Percentiles rank a stretch among this genome's conserved stretches.
These are phyloP conservation scores for Xerocomellus chrysenteron DNA, from an alignment of 768 basidiomycete genomes.

Conservation along the genomic window DNA sequence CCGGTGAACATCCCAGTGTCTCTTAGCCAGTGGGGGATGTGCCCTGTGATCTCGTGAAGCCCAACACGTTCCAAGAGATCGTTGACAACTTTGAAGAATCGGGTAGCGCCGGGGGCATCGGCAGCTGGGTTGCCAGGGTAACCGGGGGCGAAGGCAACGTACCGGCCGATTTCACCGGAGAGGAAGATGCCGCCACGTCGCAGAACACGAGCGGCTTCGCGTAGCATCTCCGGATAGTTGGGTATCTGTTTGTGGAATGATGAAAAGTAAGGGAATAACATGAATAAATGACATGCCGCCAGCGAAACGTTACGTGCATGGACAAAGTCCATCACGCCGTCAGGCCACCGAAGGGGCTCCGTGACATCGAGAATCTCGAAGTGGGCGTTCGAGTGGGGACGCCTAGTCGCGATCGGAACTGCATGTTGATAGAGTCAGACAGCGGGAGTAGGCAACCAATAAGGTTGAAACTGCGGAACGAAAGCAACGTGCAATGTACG, in stretches of 20 bases:
- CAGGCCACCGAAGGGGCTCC: conserved; percentile 46
- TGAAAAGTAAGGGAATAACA: conserved; percentile 10
- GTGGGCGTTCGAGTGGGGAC: conserved; percentile 56
- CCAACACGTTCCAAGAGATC: conserved; percentile 37
- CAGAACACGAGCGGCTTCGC: conserved; percentile 62
- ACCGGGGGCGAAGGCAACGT: conserved; percentile 39
- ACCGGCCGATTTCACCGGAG: conserved; percentile 58
- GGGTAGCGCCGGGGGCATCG: conserved; percentile 26
- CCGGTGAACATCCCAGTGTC: conserved; percentile 41
- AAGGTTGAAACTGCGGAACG: conserved; percentile 10
- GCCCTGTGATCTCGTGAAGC: conserved; percentile 38
- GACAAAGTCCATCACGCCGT: conserved; percentile 61
- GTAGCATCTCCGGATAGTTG: conserved; percentile 52
- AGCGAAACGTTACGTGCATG: conserved; percentile 62
- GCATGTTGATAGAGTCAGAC: conserved; percentile 8
- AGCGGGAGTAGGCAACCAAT: conserved; percentile 6
- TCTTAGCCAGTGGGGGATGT: conserved; percentile 39
- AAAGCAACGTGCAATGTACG: conserved; percentile 23
- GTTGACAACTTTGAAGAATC: conserved; percentile 43
- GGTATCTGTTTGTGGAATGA: conserved; percentile 43
- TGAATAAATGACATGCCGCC: conserved; percentile 47
- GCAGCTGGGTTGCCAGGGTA: conserved; percentile 24
- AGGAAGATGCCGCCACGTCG: conserved; percentile 71
- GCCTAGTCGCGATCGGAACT: conserved; percentile 74
- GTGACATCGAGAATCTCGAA: conserved; percentile 71